Evolutionary conservation across 805 yeast species (phyloP), one percentile per base, ranked within the genome.

Genomic region (Limtongozyma cylindracea): DNA sequence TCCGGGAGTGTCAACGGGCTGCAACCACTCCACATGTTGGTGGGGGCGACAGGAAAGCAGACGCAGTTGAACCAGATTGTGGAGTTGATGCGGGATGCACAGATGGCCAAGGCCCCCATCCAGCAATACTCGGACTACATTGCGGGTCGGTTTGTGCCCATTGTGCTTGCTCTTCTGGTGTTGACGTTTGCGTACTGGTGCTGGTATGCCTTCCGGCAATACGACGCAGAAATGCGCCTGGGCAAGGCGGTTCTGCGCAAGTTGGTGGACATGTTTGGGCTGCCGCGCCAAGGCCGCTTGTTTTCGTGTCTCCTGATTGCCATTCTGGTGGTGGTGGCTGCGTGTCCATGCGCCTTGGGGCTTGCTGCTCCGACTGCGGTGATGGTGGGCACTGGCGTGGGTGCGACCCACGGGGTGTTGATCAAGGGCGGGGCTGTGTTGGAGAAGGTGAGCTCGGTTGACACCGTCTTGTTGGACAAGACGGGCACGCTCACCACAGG

Each of bases 401-500:
- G n/a, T n/a, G n/a, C n/a, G n/a, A 43, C 61, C 9, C 55, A 77
- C 41, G 96, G 98, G 11, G 72, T 88, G 4, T 50, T 88, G 24
- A 73, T 88, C 34, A 88, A 84, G 43, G 93, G 95, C 21, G 98
- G 95, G 12, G 91, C 72, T 23, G 62, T 74, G 10, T 55, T 88
- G 28, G 96, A 88, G 37, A 55, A 49, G 25, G 69, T 88, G 6
- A 61, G 62, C 33, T 46, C 55, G 11, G 52, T 77, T 18, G 58
- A 66, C 29, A 55, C 62, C 8, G 62, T 78, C 13, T 51, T 88
- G 15, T 84, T 88, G 41, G 98, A 88, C 45, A 88, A 88, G 44
- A 88, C 99, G 0, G 98, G 98, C 3, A 88, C 98, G 0, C 50
- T 88, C 20, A 91, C 99, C 0, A 51, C 70, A 0, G 98, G 98